phyloP scores from a whole-genome alignment of 257 asterid species.

The Parsonsia alboflavescens region DNA sequence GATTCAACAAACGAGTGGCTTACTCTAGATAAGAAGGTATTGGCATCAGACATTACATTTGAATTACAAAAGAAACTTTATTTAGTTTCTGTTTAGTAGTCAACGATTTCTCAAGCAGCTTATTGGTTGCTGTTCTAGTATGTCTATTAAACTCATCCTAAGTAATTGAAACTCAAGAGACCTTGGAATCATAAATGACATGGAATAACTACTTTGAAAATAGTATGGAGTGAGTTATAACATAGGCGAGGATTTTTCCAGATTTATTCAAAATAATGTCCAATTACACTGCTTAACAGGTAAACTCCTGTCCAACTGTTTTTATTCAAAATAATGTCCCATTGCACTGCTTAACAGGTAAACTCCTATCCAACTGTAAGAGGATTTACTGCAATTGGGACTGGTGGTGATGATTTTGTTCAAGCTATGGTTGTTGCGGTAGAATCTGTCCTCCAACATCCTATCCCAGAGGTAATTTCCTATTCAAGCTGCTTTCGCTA shows the following conservation, averaged over 20 bases:
- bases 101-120: neutral
- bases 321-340: neutral
- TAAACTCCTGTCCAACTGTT: constrained; percentile 86
- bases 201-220: neutral
- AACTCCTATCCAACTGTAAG: constrained; percentile 87
- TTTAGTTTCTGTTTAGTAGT: neutral
- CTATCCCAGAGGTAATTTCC: constrained; percentile 61
- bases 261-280: neutral
- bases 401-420: constrained; percentile 93
- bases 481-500: neutral
- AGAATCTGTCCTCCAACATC: constrained; percentile 72
- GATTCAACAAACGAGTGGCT: constrained; percentile 85
- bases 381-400: constrained; percentile 94
- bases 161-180: neutral
- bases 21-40: constrained; percentile 70
- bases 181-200: neutral
- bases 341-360: constrained; percentile 40
- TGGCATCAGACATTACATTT: neutral
- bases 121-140: neutral
- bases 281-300: constrained; percentile 34
- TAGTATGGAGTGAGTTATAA: neutral
- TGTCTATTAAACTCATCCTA: neutral
- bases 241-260: no score
- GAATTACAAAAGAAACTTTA: neutral
- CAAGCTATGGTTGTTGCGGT: constrained; percentile 95